Base-by-base conservation (phyloP, 352 stramenopile genomes). In the Pythium scleroteichum region DNA sequence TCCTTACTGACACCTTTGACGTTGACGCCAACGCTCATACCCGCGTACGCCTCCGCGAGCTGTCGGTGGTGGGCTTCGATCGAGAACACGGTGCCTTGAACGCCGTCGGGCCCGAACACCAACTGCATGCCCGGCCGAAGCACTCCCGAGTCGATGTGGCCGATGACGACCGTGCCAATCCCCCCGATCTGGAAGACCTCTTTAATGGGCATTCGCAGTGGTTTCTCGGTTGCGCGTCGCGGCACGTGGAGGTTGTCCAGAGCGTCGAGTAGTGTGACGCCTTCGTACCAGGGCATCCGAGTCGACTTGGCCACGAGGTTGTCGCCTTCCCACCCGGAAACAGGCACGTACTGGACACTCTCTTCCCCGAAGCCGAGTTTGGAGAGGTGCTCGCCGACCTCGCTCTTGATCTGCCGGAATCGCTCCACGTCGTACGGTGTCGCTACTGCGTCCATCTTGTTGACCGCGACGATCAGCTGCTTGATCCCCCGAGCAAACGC, bases 211-310 rank as follows among this genome's bases (percentile, higher is more conserved):
- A 99, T 69, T 66, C 97, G 96, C 17, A 99, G 89, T 5, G 97
- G 90, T 85, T 99, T 99, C 73, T 99, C 91, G 5, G 62, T 71
- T 17, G 87, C 84, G 50, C 96, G 87, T 71, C 97, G 97, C 23
- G 97, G 97, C n/a, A 84, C 68, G 57, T 86, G 94, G 45, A 98
- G 58, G 51, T 76, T 82, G 69, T 99, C 94, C 40, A 99, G 76
- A 24, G 94, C 91, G 59, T 98, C 92, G 20, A 99, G 70, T 24
- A 99, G 71, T 41, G 66, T 79, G 3, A 71, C 68, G 14, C 97
- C 97, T 64, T 98, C 94, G 88, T 99, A 99, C 97, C 97, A 99
- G 16, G 87, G 65, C 92, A 99, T 99, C 60, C 97, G 97, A 29
- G 52, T 22, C 0, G 95, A 99, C 52, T 85, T 90, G 33, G 98